phyloP scores from a whole-genome alignment of 768 basidiomycete genomes.

The Auricularia sp. region DNA sequence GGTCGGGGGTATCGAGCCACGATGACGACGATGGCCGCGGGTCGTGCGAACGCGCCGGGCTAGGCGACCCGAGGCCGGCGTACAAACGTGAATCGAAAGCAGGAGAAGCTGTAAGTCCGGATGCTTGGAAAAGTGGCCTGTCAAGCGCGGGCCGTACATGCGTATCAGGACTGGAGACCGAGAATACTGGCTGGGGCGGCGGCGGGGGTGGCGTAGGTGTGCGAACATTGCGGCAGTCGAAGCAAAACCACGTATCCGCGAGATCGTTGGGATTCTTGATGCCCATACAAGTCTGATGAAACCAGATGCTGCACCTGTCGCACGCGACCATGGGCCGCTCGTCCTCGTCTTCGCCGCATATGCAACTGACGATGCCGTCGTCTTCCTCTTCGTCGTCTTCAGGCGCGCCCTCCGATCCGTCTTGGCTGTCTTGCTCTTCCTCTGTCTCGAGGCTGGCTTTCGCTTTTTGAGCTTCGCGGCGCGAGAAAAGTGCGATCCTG shows the following conservation, averaged over 20 bases:
- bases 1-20: neutral
- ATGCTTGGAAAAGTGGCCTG: neutral
- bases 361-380: slow-evolving; percentile 48
- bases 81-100: neutral
- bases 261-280: slow-evolving; percentile 53
- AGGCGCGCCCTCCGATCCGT: slow-evolving; percentile 5
- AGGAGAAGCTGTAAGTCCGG: neutral
- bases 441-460: slow-evolving; percentile 39
- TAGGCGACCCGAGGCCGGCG: neutral
- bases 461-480: slow-evolving; percentile 55
- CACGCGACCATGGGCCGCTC: slow-evolving; percentile 76
- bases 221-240: slow-evolving; percentile 28
- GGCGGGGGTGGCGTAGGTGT: neutral
- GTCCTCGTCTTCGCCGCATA: slow-evolving; percentile 58
- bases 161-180: neutral
- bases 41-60: neutral
- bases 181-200: neutral
- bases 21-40: neutral
- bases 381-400: slow-evolving; percentile 32
- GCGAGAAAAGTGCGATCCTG: slow-evolving; percentile 59
- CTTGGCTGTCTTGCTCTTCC: slow-evolving; percentile 11
- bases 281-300: slow-evolving; percentile 72
- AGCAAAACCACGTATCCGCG: slow-evolving; percentile 75
- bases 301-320: slow-evolving; percentile 72
- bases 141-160: neutral